A percentile compares a stretch with the other conserved stretches of the same genome.
phyloP scores from a whole-genome alignment of 2,329 filamentous ascomycete species.

The Cladophialophora psammophila region DNA sequence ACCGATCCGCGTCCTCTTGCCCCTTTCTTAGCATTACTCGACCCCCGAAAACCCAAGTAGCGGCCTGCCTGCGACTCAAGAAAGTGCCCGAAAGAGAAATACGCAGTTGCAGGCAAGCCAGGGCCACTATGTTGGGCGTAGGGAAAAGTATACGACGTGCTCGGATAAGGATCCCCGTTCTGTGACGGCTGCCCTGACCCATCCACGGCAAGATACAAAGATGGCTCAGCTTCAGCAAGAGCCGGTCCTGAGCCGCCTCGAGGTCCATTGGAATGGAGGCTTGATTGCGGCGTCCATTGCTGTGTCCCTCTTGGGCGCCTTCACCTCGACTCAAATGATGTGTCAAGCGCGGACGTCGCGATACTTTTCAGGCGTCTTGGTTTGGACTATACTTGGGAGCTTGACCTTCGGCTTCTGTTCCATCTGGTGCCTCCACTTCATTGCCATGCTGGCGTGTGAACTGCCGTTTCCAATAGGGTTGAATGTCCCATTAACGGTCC shows the following conservation, averaged over 20 bases:
- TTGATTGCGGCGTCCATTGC: constrained; percentile 45
- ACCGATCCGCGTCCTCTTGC: neutral
- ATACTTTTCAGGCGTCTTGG: constrained; percentile 42
- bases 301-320: constrained; percentile 45
- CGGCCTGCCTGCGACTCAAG: neutral
- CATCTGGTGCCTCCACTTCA: constrained; percentile 46
- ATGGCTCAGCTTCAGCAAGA: constrained; percentile 13
- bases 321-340: constrained; percentile 46
- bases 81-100: neutral
- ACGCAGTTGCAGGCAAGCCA: neutral
- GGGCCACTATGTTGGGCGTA: constrained; percentile 16
- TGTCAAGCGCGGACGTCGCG: constrained; percentile 45
- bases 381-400: constrained; percentile 44
- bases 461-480: constrained; percentile 44
- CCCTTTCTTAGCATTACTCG: neutral
- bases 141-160: constrained; percentile 3
- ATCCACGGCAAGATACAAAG: neutral
- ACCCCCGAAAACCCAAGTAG: neutral
- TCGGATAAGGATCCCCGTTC: constrained; percentile 1
- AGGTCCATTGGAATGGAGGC: constrained; percentile 42
- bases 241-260: constrained; percentile 33
- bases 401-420: constrained; percentile 46
- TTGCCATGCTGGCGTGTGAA: constrained; percentile 46
- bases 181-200: constrained; percentile 2
- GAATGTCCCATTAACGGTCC: constrained; percentile 41